Evolutionary conservation across 345 rosid species (phyloP), one percentile per base, ranked within the genome.

Genomic region (Eucalyptus sp.): DNA sequence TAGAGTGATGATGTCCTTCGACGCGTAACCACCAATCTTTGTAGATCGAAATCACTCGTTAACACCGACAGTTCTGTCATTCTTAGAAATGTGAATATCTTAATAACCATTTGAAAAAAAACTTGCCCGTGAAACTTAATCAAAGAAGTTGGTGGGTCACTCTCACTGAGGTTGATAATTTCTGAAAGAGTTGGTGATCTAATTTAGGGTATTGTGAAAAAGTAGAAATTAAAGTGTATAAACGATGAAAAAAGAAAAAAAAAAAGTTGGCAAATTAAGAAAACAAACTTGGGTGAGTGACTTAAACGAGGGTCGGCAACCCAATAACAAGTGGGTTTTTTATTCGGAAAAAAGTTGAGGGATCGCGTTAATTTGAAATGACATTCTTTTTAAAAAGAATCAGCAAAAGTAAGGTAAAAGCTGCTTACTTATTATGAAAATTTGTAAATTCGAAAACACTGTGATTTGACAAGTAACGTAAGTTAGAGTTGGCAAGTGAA

Each of bases 251-350:
- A 64, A n/a, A 14, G 31, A 56, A 56, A 56, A 56, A 18, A 18
- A 0, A 56, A 18, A 18, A 0, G 27, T 64, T 2, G 37, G 37
- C 18, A 64, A 64, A n/a, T 64, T n/a, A n/a, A n/a, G 31, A 64
- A 29, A 29, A 14, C 17, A 27, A 12, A 22, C 6, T 0, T 60
- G 31, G 33, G 31, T 60, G 66, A 27, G 66, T 15, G 31, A 66
- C 81, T 71, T 37, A 18, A 71, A 71, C 2, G 1, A 71, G 44
- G 44, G 44, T 71, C 0, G 22, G 4, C 44, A 33, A 9, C 13
- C 44, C 25, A 33, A 17, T 33, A 10, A 25, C 81, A 5, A 71
- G 44, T 10, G 56, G 81, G 7, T 37, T 33, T 33, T 71, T 71
- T 71, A 68, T 33, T 5, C 0, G 4, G 7, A 33, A 43, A 17